A percentile compares a stretch with the other conserved stretches of the same genome.
Conservation (phyloP, 1,139 yeast genomes). For the Suhomyces kunorum region DNA sequence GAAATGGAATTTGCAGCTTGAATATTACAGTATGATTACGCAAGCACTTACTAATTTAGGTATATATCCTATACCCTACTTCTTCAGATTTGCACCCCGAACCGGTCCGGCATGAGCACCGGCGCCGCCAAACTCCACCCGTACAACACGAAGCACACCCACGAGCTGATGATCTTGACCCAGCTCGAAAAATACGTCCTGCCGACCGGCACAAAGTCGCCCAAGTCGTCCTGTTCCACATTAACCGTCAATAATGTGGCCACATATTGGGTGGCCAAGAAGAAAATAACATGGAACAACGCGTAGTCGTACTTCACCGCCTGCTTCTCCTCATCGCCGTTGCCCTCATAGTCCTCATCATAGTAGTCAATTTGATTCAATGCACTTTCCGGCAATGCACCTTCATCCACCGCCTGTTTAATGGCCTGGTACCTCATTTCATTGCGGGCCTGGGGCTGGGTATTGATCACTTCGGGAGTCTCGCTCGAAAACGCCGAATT, state of each 20-base stretch:
- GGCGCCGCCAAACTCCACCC: slow-evolving; percentile 95
- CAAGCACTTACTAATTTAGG: not conserved
- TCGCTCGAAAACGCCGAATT: slow-evolving; percentile 54
- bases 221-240: slow-evolving; percentile 79
- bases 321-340: slow-evolving; percentile 61
- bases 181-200: slow-evolving; percentile 93
- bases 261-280: slow-evolving; percentile 95
- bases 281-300: slow-evolving; percentile 85
- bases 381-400: slow-evolving; percentile 92
- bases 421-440: slow-evolving; percentile 88
- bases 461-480: slow-evolving; percentile 34
- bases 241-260: slow-evolving; percentile 92
- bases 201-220: slow-evolving; percentile 95
- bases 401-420: slow-evolving; percentile 91
- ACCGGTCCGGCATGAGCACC: slow-evolving; percentile 84
- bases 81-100: slow-evolving; percentile 41
- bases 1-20: not conserved
- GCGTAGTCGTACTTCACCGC: slow-evolving; percentile 85
- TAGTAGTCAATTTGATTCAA: slow-evolving; percentile 67
- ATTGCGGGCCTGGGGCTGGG: slow-evolving; percentile 61
- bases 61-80: no score
- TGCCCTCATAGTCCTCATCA: slow-evolving; percentile 42
- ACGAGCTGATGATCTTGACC: slow-evolving; percentile 89
- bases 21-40: no score
- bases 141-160: slow-evolving; percentile 86